Evolutionary conservation across 345 rosid species (phyloP).

Genomic region (Carallia brachiata): DNA sequence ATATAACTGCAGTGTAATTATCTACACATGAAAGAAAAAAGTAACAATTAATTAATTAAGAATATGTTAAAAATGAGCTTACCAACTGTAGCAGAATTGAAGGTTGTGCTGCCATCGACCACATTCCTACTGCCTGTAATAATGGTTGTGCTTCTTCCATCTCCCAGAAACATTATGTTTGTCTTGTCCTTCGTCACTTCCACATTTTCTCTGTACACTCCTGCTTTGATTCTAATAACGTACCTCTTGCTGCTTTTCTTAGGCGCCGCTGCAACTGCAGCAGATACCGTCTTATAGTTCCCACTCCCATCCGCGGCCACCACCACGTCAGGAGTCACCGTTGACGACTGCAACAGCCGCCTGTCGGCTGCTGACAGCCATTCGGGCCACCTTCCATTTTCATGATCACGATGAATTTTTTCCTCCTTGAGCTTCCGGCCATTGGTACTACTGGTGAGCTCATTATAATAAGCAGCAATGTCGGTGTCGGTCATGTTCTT

Average conservation of each 20-base stretch:
- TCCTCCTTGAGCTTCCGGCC: constrained; percentile 48
- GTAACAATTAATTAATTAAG: background rate
- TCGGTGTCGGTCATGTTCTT: constrained; percentile 67
- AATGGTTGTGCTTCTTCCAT: constrained; percentile 60
- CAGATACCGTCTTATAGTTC: constrained; percentile 49
- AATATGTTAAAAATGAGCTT: constrained; percentile 8
- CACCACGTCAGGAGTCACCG: constrained; percentile 57
- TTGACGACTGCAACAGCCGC: constrained; percentile 56
- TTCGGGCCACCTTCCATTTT: constrained; percentile 51
- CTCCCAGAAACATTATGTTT: constrained; percentile 82
- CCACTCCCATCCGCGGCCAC: constrained; percentile 95
- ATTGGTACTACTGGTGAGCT: constrained; percentile 15
- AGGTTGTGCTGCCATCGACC: constrained; percentile 77
- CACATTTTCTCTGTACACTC: constrained; percentile 78
- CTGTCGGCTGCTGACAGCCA: constrained; percentile 73
- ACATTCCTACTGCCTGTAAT: constrained; percentile 70
- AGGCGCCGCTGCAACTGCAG: constrained; percentile 77
- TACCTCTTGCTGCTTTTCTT: constrained; percentile 54
- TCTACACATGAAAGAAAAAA: background rate
- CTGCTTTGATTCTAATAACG: constrained; percentile 67
- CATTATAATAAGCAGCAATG: constrained; percentile 29
- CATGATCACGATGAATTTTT: background rate
- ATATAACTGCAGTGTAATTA: too few species aligned
- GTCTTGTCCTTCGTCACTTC: constrained; percentile 60
- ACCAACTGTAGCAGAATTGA: constrained; percentile 95